Evolutionary conservation across 345 rosid genomes (phyloP).

Genomic region (Populus davidiana): DNA sequence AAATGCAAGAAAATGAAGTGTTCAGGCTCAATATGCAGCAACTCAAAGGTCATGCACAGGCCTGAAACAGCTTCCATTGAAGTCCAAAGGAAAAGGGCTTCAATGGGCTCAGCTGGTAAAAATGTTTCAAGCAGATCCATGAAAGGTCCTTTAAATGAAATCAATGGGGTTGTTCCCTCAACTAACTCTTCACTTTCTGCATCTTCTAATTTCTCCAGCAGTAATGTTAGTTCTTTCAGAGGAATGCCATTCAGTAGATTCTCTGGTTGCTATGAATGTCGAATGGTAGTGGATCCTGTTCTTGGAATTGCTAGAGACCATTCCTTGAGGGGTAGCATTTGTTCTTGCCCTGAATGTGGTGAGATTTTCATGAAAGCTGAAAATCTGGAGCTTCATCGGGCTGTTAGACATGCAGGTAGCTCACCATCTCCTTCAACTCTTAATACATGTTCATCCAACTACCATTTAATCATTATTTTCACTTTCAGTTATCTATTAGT

Average conservation of each 20-base stretch:
- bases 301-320: slow-evolving; percentile 53
- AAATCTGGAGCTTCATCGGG: slow-evolving; percentile 65
- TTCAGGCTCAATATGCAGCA: slow-evolving; percentile 75
- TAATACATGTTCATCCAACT: background rate
- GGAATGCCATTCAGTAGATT: slow-evolving; percentile 70
- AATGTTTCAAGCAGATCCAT: slow-evolving; percentile 51
- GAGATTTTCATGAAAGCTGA: slow-evolving; percentile 67
- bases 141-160: slow-evolving; percentile 45
- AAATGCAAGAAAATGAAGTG: slow-evolving; percentile 71
- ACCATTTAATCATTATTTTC: background rate
- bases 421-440: background rate
- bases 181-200: slow-evolving; percentile 42
- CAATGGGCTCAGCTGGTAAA: slow-evolving; percentile 17
- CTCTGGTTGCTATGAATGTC: slow-evolving; percentile 74
- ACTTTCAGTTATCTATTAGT: background rate
- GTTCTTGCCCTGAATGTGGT: slow-evolving; percentile 66
- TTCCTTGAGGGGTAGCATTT: slow-evolving; percentile 50
- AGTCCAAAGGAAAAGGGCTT: slow-evolving; percentile 40
- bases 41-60: slow-evolving; percentile 58
- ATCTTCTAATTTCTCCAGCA: slow-evolving; percentile 35
- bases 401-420: slow-evolving; percentile 70
- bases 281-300: slow-evolving; percentile 76
- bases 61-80: slow-evolving; percentile 47
- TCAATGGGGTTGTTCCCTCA: slow-evolving; percentile 36
- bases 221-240: slow-evolving; percentile 33